Percentiles rank a stretch among this genome's conserved stretches.
These are phyloP conservation scores for Wickerhamomyces subpelliculosus DNA, from an alignment of 805 yeast species.

Conservation along the genomic window DNA sequence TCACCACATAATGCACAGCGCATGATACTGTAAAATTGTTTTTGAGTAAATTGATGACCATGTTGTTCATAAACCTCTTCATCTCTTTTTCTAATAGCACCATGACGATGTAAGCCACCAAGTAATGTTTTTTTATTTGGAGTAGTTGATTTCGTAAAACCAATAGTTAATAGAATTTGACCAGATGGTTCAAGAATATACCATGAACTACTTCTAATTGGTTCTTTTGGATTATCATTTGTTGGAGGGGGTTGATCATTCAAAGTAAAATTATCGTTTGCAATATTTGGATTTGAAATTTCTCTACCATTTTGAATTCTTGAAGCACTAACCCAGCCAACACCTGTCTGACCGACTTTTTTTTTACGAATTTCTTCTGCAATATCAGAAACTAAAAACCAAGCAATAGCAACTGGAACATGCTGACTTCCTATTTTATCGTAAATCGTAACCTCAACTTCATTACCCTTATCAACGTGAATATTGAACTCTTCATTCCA, in stretches of 20 bases:
- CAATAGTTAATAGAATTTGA: conserved; percentile 68
- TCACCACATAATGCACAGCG: conserved; percentile 97
- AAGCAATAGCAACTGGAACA: conserved; percentile 86
- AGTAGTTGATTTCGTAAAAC: conserved; percentile 64
- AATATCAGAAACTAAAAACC: conserved; percentile 87
- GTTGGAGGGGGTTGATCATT: conserved; percentile 7
- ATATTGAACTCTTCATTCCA: conserved; percentile 81
- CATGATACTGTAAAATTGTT: conserved; percentile 93
- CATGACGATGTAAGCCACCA: conserved; percentile 86
- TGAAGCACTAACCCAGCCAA: conserved; percentile 88
- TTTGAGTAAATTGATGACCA: conserved; percentile 95
- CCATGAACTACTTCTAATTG: conserved; percentile 67
- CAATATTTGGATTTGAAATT: conserved; percentile 11
- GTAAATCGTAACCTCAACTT: conserved; percentile 79
- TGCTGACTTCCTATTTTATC: conserved; percentile 62
- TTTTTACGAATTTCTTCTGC: conserved; percentile 92
- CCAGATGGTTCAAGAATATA: conserved; percentile 92
- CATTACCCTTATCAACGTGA: conserved; percentile 85
- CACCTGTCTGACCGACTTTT: conserved; percentile 70
- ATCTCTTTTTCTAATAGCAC: conserved; percentile 93
- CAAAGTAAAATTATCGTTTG: conserved; percentile 17
- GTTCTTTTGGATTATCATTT: conserved; percentile 12
- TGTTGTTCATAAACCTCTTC: conserved; percentile 86
- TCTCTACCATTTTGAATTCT: conserved; percentile 28
- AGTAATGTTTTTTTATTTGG: conserved; percentile 38